Evolutionary conservation across 768 basidiomycete species (phyloP), one percentile per base, ranked within the genome.

Genomic region (Russula abietina): DNA sequence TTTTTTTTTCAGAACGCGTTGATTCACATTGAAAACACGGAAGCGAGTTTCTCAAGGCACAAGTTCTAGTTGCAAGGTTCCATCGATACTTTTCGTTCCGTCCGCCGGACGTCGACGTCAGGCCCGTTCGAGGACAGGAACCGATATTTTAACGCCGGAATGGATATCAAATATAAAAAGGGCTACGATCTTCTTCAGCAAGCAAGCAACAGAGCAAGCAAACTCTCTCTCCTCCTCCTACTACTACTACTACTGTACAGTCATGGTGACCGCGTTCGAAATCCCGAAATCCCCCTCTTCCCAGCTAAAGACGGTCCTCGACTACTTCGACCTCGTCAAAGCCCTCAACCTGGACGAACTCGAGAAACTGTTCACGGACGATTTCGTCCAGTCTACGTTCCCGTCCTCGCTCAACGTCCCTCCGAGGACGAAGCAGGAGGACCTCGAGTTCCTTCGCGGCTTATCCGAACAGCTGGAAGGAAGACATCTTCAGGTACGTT

Each of bases 331-430:
- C 7, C 22, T 30, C 43, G 3, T 63, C 57, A 32, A 46, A 48
- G 52, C 22, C 46, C 14, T 46, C n/a, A 46, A 59, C 39, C 16
- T 59, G 11, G 14, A 4, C 28, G 51, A 59, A 8, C 1, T 63
- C 36, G 52, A 17, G 1, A 48, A 48, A 7, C 30, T 59, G 7
- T 54, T 59, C 57, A 12, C 28, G 17, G 62, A 63, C 11, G 62
- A 59, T 26, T 63, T 63, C 39, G 53, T 55, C 1, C 62, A 59
- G 52, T 39, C 57, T 17, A 63, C 62, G 36, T 22, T 1, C 0
- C 62, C 62, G 2, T 30, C 8, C 0, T 48, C 57, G 0, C 28
- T 59, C 28, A 4, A 22, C 4, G 24, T 63, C 2, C 45, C 52
- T 17, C 24, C 38, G 9, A 38, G 46, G 57, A 59, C 26, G 2